Evolutionary conservation across 345 rosid species (phyloP), one percentile per base, ranked within the genome.

Genomic region (Cochlearia excelsa): DNA sequence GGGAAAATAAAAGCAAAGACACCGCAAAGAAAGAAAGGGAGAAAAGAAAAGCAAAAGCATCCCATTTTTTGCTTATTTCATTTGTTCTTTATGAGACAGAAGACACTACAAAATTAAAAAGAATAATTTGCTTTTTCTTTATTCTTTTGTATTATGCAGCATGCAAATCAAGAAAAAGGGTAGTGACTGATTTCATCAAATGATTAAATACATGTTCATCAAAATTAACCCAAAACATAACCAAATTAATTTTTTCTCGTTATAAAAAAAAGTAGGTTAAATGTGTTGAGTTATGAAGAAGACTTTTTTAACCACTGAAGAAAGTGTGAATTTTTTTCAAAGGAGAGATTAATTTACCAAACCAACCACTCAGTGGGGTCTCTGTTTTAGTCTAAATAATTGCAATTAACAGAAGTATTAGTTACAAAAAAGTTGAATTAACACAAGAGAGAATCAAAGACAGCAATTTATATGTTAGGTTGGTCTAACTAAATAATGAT

Each of bases 81-180:
- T 71, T 52, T 71, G 66, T 59, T 65, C 70, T 71, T 65, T 71
- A 71, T 52, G 56, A 59, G 75, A 65, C 70, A 70, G 63, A 70
- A 64, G 56, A 58, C 51, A 33, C 38, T 64, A 57, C 9, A 49
- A 49, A 57, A 37, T 2, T 31, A 54, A 31, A 69, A 61, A 70
- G 69, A 71, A 58, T 59, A 65, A 51, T 1, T 64, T 65, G 66
- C 66, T 63, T 71, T 64, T 57, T 27, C 38, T 52, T 63, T n/a
- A n/a, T 70, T 11, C 31, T 51, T 65, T 71, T 71, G 66, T 38
- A 70, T 42, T 33, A 51, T 64, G 34, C 38, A 58, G 61, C 66
- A 64, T 71, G 75, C 66, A 70, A 43, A 46, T 44, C 50, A 64
- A 71, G 26, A 8, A 64, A 43, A 70, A 57, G 26, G 34, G 52